Percentiles rank a stretch among this genome's conserved stretches.
These are phyloP conservation scores for Vaccinium vitisidaea DNA, from an alignment of 148 eudicot genomes.

Conservation along the genomic window DNA sequence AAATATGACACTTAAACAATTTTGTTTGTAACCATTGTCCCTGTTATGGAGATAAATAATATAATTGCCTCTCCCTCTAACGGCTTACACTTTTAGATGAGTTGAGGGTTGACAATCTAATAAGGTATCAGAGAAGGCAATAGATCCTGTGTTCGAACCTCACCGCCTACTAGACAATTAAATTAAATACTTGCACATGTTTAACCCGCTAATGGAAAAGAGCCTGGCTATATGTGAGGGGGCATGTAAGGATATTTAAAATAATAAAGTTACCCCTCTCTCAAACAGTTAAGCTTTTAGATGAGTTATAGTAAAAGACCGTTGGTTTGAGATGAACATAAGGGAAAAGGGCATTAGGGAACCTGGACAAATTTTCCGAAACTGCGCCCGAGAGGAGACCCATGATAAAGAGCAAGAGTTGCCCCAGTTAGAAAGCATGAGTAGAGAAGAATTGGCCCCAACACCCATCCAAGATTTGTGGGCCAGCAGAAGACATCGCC, in stretches of 20 bases:
- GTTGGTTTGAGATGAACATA: neutral
- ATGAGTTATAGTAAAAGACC: neutral
- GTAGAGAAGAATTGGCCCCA: slow-evolving; percentile 83
- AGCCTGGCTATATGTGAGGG: too few species aligned
- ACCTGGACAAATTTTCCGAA: slow-evolving; percentile 96
- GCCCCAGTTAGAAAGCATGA: slow-evolving; percentile 74
- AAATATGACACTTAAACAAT: slow-evolving; percentile 16
- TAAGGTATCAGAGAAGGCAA: too few species aligned
- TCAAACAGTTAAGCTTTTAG: too few species aligned
- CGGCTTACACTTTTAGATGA: too few species aligned
- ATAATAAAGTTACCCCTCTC: too few species aligned
- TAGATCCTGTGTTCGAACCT: too few species aligned
- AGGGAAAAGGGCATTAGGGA: neutral
- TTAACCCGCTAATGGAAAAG: too few species aligned
- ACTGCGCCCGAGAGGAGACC: slow-evolving; percentile 84
- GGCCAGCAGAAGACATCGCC: slow-evolving; percentile 93
- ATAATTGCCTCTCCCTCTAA: too few species aligned
- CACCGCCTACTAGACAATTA: too few species aligned
- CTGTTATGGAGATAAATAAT: neutral
- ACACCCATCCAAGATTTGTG: slow-evolving; percentile 95
- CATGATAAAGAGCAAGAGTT: slow-evolving; percentile 89
- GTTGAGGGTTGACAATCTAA: too few species aligned
- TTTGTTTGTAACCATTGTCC: neutral
- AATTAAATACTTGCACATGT: too few species aligned
- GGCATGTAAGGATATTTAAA: too few species aligned